phyloP scores from a whole-genome alignment of 306 rosid genomes.

The Vachellia collinsii region DNA sequence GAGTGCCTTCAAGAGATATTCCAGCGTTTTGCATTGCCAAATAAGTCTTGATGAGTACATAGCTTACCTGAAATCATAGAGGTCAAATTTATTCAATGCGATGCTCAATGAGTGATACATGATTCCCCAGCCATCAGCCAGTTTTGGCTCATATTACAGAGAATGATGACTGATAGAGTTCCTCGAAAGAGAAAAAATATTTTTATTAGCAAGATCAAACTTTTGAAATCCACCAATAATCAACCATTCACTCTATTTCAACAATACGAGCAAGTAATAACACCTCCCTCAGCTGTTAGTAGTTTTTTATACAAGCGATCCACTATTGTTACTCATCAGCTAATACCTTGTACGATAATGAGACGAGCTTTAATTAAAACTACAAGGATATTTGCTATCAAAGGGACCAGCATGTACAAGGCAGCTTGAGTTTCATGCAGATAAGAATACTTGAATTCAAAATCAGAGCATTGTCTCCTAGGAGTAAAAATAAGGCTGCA shows the following conservation, averaged over 20 bases:
- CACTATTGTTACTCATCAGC: conserved; percentile 20
- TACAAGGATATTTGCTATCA: not conserved
- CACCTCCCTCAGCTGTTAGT: conserved; percentile 12
- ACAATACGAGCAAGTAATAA: not conserved
- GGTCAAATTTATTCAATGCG: conserved; percentile 36
- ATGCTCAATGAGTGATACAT: conserved; percentile 27
- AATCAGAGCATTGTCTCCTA: not conserved
- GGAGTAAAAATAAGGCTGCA: not conserved
- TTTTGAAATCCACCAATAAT: conserved; percentile 15
- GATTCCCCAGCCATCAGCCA: conserved; percentile 10
- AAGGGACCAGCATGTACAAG: conserved; percentile 16
- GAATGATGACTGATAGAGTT: conserved; percentile 7
- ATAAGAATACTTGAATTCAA: not conserved
- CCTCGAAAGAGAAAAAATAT: not conserved
- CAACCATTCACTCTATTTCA: not conserved
- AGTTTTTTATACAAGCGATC: conserved; percentile 15
- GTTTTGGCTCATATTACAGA: conserved; percentile 11
- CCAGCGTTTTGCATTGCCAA: conserved; percentile 61
- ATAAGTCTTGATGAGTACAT: conserved; percentile 66
- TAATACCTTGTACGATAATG: not conserved
- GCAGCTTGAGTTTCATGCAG: conserved; percentile 19
- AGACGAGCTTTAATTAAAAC: not conserved
- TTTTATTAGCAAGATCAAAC: not conserved
- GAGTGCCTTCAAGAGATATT: conserved; percentile 45
- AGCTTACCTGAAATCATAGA: conserved; percentile 57